phyloP scores from a whole-genome alignment of 2,329 filamentous ascomycete species.

The Ascochyta lentis region DNA sequence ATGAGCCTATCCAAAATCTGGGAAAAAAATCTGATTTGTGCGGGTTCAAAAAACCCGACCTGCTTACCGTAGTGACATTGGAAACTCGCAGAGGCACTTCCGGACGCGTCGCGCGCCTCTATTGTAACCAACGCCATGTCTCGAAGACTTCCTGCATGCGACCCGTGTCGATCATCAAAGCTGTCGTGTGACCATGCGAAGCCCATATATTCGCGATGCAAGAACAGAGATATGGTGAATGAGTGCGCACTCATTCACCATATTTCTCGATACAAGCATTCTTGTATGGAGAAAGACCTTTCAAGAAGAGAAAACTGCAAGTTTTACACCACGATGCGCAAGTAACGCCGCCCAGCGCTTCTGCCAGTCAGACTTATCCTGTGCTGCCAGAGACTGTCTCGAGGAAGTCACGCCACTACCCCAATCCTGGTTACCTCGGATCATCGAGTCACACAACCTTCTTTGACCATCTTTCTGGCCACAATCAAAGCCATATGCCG shows the following conservation, averaged over 20 bases:
- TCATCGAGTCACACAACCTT: constrained; percentile 41
- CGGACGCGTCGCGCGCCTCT: not conserved
- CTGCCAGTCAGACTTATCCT: not conserved
- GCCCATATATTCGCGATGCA: constrained; percentile 5
- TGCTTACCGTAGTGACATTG: too few species aligned
- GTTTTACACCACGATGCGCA: not conserved
- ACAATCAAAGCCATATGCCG: constrained; percentile 1
- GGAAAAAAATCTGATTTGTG: too few species aligned
- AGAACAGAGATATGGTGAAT: not conserved
- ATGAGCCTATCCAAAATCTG: too few species aligned
- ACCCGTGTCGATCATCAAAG: constrained; percentile 1
- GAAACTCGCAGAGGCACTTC: too few species aligned
- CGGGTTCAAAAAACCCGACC: too few species aligned
- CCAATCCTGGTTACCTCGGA: constrained; percentile 45
- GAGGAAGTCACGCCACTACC: constrained; percentile 16
- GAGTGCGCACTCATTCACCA: too few species aligned
- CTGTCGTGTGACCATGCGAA: not conserved
- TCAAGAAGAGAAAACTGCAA: constrained; percentile 2
- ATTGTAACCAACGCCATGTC: not conserved
- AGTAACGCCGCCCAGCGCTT: not conserved
- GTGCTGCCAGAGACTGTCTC: not conserved
- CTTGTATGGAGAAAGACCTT: not conserved
- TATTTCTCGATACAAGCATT: too few species aligned
- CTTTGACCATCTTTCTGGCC: constrained; percentile 38
- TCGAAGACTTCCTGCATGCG: constrained; percentile 1